These are phyloP conservation scores for Sporisorium exsertum DNA, from an alignment of 1,284 basidiomycete genomes.

Conservation along the genomic window DNA sequence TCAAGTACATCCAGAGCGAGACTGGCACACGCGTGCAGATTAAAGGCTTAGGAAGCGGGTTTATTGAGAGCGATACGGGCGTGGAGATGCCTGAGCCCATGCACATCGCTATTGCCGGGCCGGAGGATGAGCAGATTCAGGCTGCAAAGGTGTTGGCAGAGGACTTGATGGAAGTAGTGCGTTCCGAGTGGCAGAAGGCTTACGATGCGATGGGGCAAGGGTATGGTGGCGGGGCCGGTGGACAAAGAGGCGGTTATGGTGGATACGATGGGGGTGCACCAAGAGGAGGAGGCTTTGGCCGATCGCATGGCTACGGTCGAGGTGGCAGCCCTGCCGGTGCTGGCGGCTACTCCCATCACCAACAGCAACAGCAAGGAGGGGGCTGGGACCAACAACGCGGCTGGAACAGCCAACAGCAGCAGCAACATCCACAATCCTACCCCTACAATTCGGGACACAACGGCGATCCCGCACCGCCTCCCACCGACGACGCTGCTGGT, in stretches of 20 bases:
- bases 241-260: slow-evolving; percentile 13
- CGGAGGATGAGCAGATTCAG: slow-evolving; percentile 58
- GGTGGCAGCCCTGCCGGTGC: slow-evolving; percentile 21
- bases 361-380: slow-evolving; percentile 32
- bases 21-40: slow-evolving; percentile 98
- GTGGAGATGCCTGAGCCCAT: slow-evolving; percentile 90
- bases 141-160: slow-evolving; percentile 60
- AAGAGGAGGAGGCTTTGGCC: slow-evolving; percentile 15
- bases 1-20: slow-evolving; percentile 97
- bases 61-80: slow-evolving; percentile 93
- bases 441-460: slow-evolving; percentile 23
- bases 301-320: slow-evolving; percentile 14
- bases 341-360: slow-evolving; percentile 31
- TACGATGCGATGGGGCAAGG: slow-evolving; percentile 34
- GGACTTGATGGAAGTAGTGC: slow-evolving; percentile 65
- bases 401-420: slow-evolving; percentile 15
- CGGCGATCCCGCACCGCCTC: slow-evolving; percentile 32
- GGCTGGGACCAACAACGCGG: slow-evolving; percentile 25
- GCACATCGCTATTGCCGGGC: slow-evolving; percentile 73
- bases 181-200: slow-evolving; percentile 62
- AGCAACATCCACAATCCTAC: slow-evolving; percentile 19
- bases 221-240: slow-evolving; percentile 10
- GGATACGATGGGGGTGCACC: slow-evolving; percentile 16
- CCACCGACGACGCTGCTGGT: slow-evolving; percentile 37
- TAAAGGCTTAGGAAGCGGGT: slow-evolving; percentile 93